A percentile compares a stretch with the other conserved stretches of the same genome.
Conservation (phyloP, 2,329 filamentous ascomycete genomes). For the Lasiodiplodia hormozganensis region DNA sequence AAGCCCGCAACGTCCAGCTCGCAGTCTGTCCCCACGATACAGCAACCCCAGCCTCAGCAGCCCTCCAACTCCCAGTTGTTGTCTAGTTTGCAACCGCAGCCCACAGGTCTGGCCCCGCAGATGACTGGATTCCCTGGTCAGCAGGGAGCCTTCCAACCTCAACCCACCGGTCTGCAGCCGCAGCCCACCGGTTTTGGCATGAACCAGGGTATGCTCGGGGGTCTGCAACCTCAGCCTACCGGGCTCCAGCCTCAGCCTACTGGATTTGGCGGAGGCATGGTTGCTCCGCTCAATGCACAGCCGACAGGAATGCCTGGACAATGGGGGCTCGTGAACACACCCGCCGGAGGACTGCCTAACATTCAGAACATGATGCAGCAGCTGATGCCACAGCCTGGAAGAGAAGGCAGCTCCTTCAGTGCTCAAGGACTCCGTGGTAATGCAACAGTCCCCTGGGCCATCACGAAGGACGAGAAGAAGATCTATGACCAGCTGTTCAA, state of each 20-base stretch:
- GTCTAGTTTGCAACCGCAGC: conserved; percentile 62
- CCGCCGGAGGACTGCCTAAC: conserved; percentile 86
- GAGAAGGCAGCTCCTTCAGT: conserved; percentile 80
- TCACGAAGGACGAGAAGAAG: conserved; percentile 98
- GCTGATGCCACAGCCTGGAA: conserved; percentile 96
- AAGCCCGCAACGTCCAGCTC: conserved; percentile 47
- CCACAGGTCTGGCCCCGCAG: conserved; percentile 50
- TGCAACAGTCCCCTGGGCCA: conserved; percentile 96
- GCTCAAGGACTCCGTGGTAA: conserved; percentile 89
- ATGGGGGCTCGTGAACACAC: conserved; percentile 98
- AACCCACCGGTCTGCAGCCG: conserved; percentile 60
- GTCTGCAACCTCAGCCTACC: conserved; percentile 82
- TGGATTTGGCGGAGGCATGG: conserved; percentile 64
- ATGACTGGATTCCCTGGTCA: conserved; percentile 53
- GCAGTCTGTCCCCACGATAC: conserved; percentile 56
- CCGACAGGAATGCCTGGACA: conserved; percentile 92
- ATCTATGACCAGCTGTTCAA: conserved; percentile 95
- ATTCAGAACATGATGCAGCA: conserved; percentile 90
- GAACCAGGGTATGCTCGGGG: conserved; percentile 69
- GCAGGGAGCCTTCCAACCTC: conserved; percentile 47
- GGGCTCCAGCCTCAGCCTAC: conserved; percentile 63
- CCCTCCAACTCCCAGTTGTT: conserved; percentile 71
- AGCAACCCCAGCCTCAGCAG: conserved; percentile 65
- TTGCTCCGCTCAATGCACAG: conserved; percentile 80
- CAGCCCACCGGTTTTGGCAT: conserved; percentile 78